Evolutionary conservation across 176 grass and related monocot genomes (phyloP).

Genomic region (Ampelocalamus luodianensis): DNA sequence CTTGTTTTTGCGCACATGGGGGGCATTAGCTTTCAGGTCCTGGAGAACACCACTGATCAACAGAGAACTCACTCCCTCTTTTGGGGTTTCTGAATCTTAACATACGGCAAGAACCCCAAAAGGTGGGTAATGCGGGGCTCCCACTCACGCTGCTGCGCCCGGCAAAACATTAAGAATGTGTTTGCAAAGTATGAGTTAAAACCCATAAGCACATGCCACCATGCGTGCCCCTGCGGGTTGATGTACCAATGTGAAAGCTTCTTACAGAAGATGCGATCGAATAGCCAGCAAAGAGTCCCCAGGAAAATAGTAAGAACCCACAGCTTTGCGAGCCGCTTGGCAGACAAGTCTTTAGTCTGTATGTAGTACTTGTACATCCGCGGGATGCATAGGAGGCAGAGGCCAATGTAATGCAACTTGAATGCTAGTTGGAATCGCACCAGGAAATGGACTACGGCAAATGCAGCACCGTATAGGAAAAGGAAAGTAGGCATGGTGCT

Average conservation of each 20-base stretch:
- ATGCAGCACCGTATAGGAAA: slow-evolving; percentile 77
- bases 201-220: slow-evolving; percentile 92
- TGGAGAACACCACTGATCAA: slow-evolving; percentile 32
- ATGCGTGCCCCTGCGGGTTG: slow-evolving; percentile 86
- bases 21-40: slow-evolving; percentile 41
- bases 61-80: slow-evolving; percentile 65
- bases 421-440: slow-evolving; percentile 70
- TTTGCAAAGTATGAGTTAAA: slow-evolving; percentile 88
- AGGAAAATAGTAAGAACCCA: slow-evolving; percentile 68
- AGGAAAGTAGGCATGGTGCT: slow-evolving; percentile 94
- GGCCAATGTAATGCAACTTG: slow-evolving; percentile 76
- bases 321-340: slow-evolving; percentile 76
- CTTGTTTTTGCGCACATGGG: slow-evolving; percentile 29
- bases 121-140: slow-evolving; percentile 56
- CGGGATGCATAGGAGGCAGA: slow-evolving; percentile 82
- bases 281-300: slow-evolving; percentile 65
- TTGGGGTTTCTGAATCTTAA: slow-evolving; percentile 75
- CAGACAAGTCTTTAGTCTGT: slow-evolving; percentile 68
- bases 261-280: slow-evolving; percentile 77
- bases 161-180: slow-evolving; percentile 90
- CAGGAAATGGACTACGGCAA: slow-evolving; percentile 73
- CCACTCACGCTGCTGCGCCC: slow-evolving; percentile 80
- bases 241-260: slow-evolving; percentile 78
- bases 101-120: slow-evolving; percentile 72
- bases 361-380: slow-evolving; percentile 99